These are phyloP conservation scores for Phytophthora europaea DNA, from an alignment of 352 stramenopile genomes.

Conservation along the genomic window DNA sequence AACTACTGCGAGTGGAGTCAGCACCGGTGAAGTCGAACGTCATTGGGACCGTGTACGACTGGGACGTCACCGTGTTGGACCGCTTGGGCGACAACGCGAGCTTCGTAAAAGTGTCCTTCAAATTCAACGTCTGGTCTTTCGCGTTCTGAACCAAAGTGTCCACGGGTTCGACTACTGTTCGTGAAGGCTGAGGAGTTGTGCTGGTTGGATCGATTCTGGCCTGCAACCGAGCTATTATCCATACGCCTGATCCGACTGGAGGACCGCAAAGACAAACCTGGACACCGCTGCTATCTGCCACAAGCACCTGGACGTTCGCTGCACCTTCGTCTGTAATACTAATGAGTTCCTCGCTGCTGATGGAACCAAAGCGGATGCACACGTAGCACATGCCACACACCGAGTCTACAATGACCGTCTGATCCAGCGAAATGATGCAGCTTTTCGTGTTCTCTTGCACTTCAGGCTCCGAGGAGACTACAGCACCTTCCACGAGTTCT, in stretches of 20 bases:
- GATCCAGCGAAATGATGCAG: conserved; percentile 10
- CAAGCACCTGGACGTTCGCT: conserved; percentile 43
- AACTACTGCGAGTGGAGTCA: conserved; percentile 55
- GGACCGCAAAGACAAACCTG: conserved; percentile 52
- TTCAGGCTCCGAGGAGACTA: conserved; percentile 11
- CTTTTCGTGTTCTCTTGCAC: neutral
- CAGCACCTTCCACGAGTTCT: neutral
- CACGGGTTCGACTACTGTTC: conserved; percentile 17
- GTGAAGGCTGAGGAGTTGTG: neutral
- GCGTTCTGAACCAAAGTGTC: conserved; percentile 17
- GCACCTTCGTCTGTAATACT: conserved; percentile 3
- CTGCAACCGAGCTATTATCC: conserved; percentile 46
- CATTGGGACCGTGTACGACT: conserved; percentile 26
- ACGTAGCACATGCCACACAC: conserved; percentile 23
- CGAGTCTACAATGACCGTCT: neutral
- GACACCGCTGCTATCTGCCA: conserved; percentile 41
- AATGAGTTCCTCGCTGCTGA: neutral
- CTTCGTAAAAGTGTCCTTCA: conserved; percentile 7
- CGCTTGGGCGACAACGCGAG: conserved; percentile 4
- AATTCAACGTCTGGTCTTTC: neutral
- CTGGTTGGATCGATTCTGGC: conserved; percentile 1
- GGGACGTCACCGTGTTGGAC: neutral
- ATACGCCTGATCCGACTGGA: conserved; percentile 30
- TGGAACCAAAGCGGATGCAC: conserved; percentile 21
- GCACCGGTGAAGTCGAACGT: conserved; percentile 57